Evolutionary conservation across 352 stramenopile genomes (phyloP), one percentile per base, ranked within the genome.

Genomic region (Phytopythium montanum): DNA sequence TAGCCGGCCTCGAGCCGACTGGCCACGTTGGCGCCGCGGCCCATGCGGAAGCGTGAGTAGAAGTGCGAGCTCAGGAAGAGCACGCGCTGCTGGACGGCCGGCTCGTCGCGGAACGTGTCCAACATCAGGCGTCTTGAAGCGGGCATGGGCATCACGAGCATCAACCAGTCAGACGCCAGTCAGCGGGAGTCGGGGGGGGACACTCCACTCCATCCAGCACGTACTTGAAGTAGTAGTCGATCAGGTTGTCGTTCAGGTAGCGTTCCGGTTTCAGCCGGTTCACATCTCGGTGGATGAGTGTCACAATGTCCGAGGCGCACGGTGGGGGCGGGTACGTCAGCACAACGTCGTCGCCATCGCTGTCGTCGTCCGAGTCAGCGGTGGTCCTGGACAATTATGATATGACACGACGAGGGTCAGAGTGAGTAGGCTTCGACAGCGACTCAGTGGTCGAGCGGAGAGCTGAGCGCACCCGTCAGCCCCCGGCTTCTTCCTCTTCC

Each of bases 191-290:
- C n/a, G n/a, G n/a, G n/a, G n/a, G n/a, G n/a, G n/a, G n/a, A n/a
- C n/a, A n/a, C n/a, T n/a, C n/a, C 31, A 36, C 31, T 9, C 44
- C 7, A 16, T 23, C n/a, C 23, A 51, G 12, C 9, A 51, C 79
- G 46, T 78, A 93, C 88, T 96, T 96, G 65, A 97, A 85, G 49
- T 94, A 95, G 59, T 95, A 96, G 60, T 97, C 88, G 62, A 97
- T 90, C 50, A 97, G 85, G 66, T 92, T 97, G 70, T 97, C 90
- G 66, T 97, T 97, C 50, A 97, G 69, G 61, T 96, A 97, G 45
- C 91, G 85, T 8, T 65, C 72, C 13, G 85, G 83, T 41, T 83
- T 75, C 21, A 93, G 54, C 4, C 83, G 66, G 14, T 57, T 66
- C 9, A 92, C 64, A 62, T 95, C 85, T 5, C 70, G 61, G 16